Evolutionary conservation across 2,329 filamentous ascomycete species (phyloP).

Genomic region (Coniosporium tulheliwenetii): DNA sequence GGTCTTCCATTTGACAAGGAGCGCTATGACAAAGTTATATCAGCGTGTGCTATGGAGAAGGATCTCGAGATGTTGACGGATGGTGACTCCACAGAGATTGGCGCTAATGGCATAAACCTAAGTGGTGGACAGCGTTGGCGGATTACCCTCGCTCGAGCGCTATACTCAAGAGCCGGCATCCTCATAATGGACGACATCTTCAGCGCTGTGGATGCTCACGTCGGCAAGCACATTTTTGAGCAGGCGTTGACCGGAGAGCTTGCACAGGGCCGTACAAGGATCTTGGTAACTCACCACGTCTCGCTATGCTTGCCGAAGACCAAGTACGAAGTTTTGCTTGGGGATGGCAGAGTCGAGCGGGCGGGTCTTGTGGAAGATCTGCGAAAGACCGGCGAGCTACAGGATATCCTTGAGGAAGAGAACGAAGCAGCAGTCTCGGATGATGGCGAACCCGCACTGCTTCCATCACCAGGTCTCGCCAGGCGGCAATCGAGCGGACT

Average conservation of each 20-base stretch:
- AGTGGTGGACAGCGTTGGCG: slow-evolving; percentile 76
- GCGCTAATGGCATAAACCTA: slow-evolving; percentile 70
- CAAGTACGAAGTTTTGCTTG: slow-evolving; percentile 60
- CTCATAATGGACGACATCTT: slow-evolving; percentile 74
- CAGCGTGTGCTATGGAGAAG: slow-evolving; percentile 58
- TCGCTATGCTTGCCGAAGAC: slow-evolving; percentile 54
- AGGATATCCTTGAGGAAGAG: slow-evolving; percentile 30
- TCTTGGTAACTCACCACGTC: slow-evolving; percentile 70
- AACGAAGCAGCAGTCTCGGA: slow-evolving; percentile 21
- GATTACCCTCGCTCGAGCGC: slow-evolving; percentile 60
- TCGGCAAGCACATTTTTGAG: slow-evolving; percentile 65
- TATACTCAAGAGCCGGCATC: slow-evolving; percentile 65
- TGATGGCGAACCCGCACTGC: slow-evolving; percentile 15
- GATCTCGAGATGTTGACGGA: slow-evolving; percentile 64
- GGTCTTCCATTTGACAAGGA: slow-evolving; percentile 52
- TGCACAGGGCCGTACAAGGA: slow-evolving; percentile 52
- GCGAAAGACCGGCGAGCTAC: slow-evolving; percentile 22
- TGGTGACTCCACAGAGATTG: slow-evolving; percentile 67
- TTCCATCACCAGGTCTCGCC: too few relatives aligned
- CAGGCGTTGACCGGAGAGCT: slow-evolving; percentile 58
- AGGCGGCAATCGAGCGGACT: too few relatives aligned
- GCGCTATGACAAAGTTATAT: slow-evolving; percentile 56
- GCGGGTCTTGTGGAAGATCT: slow-evolving; percentile 50
- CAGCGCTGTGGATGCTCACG: slow-evolving; percentile 46
- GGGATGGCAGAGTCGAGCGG: slow-evolving; percentile 48